phyloP scores from a whole-genome alignment of 805 yeast genomes.

The Saturnispora mendoncae region DNA sequence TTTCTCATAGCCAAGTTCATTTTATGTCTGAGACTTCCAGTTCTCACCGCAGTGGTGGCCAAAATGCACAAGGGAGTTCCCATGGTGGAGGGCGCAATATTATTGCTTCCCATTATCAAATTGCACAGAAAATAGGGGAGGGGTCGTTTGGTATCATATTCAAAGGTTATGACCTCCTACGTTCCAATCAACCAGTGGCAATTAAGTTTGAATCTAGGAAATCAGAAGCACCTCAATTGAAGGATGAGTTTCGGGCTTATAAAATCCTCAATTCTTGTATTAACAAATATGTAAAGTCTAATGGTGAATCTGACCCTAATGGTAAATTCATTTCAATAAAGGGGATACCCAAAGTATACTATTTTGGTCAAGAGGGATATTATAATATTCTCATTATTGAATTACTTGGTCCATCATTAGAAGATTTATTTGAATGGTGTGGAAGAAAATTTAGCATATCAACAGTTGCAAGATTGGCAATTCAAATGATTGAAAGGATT shows the following conservation, averaged over 20 bases:
- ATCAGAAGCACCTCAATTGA: slow-evolving; percentile 74
- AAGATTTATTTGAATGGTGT: slow-evolving; percentile 84
- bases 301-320: slow-evolving; percentile 16
- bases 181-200: slow-evolving; percentile 55
- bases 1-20: background rate
- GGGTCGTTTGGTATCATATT: slow-evolving; percentile 82
- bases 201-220: slow-evolving; percentile 72
- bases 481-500: slow-evolving; percentile 67
- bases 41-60: background rate
- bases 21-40: slow-evolving; percentile 5
- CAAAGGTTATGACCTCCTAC: slow-evolving; percentile 67
- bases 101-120: slow-evolving; percentile 58
- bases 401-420: slow-evolving; percentile 74
- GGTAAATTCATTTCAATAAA: slow-evolving; percentile 25
- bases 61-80: background rate
- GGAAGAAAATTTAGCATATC: slow-evolving; percentile 63
- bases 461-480: slow-evolving; percentile 66
- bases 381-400: slow-evolving; percentile 73
- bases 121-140: slow-evolving; percentile 80
- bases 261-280: slow-evolving; percentile 55
- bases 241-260: slow-evolving; percentile 75
- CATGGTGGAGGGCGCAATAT: slow-evolving; percentile 20
- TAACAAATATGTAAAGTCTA: slow-evolving; percentile 22
- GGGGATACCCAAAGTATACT: slow-evolving; percentile 78
- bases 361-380: slow-evolving; percentile 79